Percentiles rank a stretch among this genome's conserved stretches.
Conservation (phyloP, 2,329 filamentous ascomycete genomes). For the Emergomyces pasteurianus region DNA sequence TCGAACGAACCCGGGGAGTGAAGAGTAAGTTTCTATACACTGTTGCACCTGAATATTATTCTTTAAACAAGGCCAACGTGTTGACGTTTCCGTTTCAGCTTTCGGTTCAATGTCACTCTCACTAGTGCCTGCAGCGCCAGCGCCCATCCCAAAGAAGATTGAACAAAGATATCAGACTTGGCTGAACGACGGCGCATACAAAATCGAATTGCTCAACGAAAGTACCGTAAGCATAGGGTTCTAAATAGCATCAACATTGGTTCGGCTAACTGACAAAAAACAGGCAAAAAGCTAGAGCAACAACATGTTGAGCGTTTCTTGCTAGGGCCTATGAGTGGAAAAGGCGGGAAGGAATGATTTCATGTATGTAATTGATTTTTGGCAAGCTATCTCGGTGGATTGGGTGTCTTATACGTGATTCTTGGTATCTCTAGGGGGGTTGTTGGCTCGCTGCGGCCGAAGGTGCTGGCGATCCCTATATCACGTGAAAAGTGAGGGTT, state of each 20-base stretch:
- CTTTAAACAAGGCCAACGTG: slow-evolving; percentile 35
- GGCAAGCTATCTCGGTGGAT: too few relatives aligned
- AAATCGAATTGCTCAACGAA: slow-evolving; percentile 93
- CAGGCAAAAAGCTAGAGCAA: slow-evolving; percentile 58
- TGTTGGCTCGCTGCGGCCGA: too few relatives aligned
- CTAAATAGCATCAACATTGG: too few relatives aligned
- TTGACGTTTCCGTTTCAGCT: slow-evolving; percentile 17
- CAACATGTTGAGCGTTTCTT: too few relatives aligned
- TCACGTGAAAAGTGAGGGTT: too few relatives aligned
- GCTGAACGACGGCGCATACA: slow-evolving; percentile 89
- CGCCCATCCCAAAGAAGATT: slow-evolving; percentile 93
- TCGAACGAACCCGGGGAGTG: slow-evolving; percentile 16
- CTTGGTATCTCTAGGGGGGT: too few relatives aligned
- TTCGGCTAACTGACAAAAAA: slow-evolving; percentile 2
- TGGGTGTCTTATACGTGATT: too few relatives aligned
- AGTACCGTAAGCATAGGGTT: slow-evolving; percentile 61
- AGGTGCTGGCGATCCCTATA: too few relatives aligned
- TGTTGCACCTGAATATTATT: slow-evolving; percentile 11
- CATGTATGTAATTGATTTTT: too few relatives aligned
- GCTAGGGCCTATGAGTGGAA: too few relatives aligned
- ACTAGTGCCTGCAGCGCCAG: slow-evolving; percentile 93
- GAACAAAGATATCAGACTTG: slow-evolving; percentile 97
- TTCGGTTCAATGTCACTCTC: slow-evolving; percentile 74
- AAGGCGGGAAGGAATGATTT: too few relatives aligned
- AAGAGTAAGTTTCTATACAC: slow-evolving; percentile 41